Conservation (phyloP, 208 protist genomes). For the Leptomonas pyrrhocoris region DNA sequence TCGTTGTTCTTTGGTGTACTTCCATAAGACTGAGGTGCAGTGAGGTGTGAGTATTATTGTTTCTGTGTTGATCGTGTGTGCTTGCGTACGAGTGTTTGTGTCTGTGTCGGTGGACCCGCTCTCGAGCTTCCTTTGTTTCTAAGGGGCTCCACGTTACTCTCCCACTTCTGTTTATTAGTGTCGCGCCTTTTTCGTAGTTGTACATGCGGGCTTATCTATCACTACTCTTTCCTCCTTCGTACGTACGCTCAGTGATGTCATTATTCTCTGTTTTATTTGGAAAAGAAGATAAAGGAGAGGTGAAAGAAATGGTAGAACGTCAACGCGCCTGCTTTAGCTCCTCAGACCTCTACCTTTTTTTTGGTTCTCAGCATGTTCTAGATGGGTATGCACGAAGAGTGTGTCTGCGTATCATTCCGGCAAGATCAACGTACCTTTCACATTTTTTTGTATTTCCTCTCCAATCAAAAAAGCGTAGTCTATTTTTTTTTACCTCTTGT, state of each 20-base stretch:
- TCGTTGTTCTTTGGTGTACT: too few species aligned
- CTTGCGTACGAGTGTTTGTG: too few species aligned
- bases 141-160: not conserved
- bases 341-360: not conserved
- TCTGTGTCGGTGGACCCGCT: too few species aligned
- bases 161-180: not conserved
- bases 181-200: too few species aligned
- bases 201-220: too few species aligned
- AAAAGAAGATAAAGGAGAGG: not conserved
- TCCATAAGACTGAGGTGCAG: too few species aligned
- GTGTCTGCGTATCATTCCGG: not conserved
- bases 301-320: not conserved
- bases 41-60: not conserved
- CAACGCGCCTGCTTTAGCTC: not conserved
- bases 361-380: not conserved
- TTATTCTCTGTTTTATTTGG: not conserved
- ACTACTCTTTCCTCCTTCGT: slow-evolving; percentile 2
- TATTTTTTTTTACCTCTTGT: not conserved
- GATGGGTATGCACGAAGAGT: not conserved
- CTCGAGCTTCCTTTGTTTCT: too few species aligned
- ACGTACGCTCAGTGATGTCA: not conserved
- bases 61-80: not conserved
- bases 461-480: not conserved
- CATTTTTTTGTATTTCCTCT: not conserved
- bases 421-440: not conserved